Percentiles rank a stretch among this genome's conserved stretches.
phyloP scores from a whole-genome alignment of 108 stramenopile genomes.

The Aurantiochytrium sp. region DNA sequence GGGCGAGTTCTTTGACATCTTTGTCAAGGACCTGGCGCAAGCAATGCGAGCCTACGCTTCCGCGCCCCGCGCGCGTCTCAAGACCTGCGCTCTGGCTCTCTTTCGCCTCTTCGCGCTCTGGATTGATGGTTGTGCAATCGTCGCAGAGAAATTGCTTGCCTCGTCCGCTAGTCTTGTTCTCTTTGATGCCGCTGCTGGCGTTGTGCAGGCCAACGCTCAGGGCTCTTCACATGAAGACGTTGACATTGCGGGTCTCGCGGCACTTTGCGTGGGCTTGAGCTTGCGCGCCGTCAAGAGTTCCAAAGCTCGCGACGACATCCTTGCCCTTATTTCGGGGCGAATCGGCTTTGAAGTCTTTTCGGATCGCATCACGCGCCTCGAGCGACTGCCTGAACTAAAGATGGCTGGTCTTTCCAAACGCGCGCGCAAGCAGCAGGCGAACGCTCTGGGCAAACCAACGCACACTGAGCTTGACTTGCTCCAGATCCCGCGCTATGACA shows the following conservation, averaged over 20 bases:
- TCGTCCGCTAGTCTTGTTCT: background rate
- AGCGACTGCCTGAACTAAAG: background rate
- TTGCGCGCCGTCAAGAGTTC: background rate
- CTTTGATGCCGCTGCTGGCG: background rate
- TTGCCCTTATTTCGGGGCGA: background rate
- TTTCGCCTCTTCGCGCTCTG: background rate
- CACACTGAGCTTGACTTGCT: background rate
- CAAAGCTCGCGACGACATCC: background rate
- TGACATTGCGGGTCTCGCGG: background rate
- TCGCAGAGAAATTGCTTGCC: background rate
- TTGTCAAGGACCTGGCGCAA: background rate
- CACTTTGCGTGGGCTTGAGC: background rate
- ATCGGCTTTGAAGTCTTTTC: slow-evolving; percentile 4
- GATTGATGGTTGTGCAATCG: background rate
- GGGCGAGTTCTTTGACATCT: background rate
- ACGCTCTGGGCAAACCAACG: background rate
- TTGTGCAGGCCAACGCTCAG: background rate
- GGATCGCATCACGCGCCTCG: background rate
- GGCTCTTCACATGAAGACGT: background rate
- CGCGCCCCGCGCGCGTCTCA: background rate
- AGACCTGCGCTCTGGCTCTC: background rate
- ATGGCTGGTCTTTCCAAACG: background rate
- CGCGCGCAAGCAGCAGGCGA: background rate
- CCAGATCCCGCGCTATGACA: slow-evolving; percentile 6
- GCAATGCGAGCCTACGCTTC: background rate